A percentile compares a stretch with the other conserved stretches of the same genome.
Conservation (phyloP, 192 early-diverging fungal species). For the Mortierella antarctica region DNA sequence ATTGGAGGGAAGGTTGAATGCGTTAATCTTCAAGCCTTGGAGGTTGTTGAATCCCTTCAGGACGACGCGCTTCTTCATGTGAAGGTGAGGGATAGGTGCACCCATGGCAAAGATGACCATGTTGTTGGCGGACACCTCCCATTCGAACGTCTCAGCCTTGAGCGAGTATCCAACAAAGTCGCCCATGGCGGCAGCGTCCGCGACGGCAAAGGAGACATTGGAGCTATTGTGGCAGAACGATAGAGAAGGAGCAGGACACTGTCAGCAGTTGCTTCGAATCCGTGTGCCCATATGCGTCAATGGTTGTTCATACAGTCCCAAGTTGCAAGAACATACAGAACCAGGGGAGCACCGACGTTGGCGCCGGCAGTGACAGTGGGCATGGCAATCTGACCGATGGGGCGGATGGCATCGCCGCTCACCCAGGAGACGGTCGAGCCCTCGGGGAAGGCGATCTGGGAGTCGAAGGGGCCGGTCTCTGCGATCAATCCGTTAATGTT, state of each 20-base stretch:
- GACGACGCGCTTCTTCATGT: conserved; percentile 52
- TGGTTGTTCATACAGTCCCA: too few relatives aligned
- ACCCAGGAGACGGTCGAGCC: conserved; percentile 53
- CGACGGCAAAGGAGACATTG: conserved; percentile 55
- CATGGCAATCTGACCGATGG: conserved; percentile 60
- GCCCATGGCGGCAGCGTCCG: conserved; percentile 54
- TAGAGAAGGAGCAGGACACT: too few relatives aligned
- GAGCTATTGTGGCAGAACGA: background rate
- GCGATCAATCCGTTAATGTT: conserved; percentile 51
- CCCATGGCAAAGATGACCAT: conserved; percentile 64
- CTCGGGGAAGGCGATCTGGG: conserved; percentile 44
- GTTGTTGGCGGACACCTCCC: conserved; percentile 56
- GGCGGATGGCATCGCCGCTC: conserved; percentile 13
- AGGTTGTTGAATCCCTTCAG: conserved; percentile 52
- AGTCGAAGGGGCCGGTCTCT: conserved; percentile 53
- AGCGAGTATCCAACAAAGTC: conserved; percentile 62
- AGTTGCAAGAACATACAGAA: conserved; percentile 1
- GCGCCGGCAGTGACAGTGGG: conserved; percentile 53
- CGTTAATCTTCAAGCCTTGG: conserved; percentile 31
- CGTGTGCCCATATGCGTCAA: too few relatives aligned
- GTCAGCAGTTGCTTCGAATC: too few relatives aligned
- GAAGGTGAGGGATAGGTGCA: conserved; percentile 56
- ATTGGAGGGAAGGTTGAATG: conserved; percentile 40
- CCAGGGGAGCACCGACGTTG: conserved; percentile 60
- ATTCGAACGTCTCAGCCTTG: conserved; percentile 56